Conservation (phyloP, 805 yeast genomes). For the Hanseniaspora taiwanica region DNA sequence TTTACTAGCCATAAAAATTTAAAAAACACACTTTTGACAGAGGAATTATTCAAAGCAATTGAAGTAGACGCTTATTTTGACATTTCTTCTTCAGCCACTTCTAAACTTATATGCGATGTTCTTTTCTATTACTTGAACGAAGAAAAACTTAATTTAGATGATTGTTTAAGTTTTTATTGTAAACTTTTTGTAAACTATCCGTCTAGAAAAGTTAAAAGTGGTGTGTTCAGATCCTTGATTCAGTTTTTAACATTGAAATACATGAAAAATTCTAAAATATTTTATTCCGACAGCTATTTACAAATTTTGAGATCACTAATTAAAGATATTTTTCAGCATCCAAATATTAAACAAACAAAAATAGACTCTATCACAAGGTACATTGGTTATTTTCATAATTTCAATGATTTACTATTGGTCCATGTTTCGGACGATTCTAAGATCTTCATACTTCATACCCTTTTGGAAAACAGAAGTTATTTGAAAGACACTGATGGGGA, state of each 20-base stretch:
- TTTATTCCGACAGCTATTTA: slow-evolving; percentile 17
- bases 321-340: slow-evolving; percentile 17
- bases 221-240: slow-evolving; percentile 25
- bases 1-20: slow-evolving; percentile 3
- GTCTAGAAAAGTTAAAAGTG: slow-evolving; percentile 18
- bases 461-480: slow-evolving; percentile 6
- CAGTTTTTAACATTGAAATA: slow-evolving; percentile 23
- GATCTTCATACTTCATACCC: slow-evolving; percentile 18
- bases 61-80: background rate
- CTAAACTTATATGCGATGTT: slow-evolving; percentile 1
- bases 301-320: slow-evolving; percentile 14
- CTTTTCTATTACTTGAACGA: slow-evolving; percentile 2
- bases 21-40: slow-evolving; percentile 1
- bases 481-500: slow-evolving; percentile 5
- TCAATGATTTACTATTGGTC: slow-evolving; percentile 14
- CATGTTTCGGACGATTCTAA: slow-evolving; percentile 24
- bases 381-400: slow-evolving; percentile 13
- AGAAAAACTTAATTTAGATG: slow-evolving; percentile 11
- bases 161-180: slow-evolving; percentile 13
- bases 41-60: slow-evolving; percentile 4
- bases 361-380: slow-evolving; percentile 14
- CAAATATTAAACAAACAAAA: slow-evolving; percentile 10
- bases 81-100: background rate
- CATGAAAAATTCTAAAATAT: slow-evolving; percentile 15
- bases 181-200: slow-evolving; percentile 10